Base-by-base conservation (phyloP, 192 early-diverging fungal species). In the Gonapodya sp. region DNA sequence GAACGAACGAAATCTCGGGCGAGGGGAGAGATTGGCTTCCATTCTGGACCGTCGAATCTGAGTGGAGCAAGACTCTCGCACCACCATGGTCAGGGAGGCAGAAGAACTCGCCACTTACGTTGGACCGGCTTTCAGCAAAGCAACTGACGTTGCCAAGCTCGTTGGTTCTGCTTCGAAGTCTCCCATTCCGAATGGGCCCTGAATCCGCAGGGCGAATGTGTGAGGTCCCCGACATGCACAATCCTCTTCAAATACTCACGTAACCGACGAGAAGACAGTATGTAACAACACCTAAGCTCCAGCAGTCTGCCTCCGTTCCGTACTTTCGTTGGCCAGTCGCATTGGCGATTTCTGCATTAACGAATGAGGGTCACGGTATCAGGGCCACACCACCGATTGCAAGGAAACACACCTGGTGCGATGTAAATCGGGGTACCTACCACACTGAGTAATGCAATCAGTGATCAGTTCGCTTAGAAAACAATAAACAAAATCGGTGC, bases 1-100 rank as follows among this genome's bases (percentile, higher is more conserved):
- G 82, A 83, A 30, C 86, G 86, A 82, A 96, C 94, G 79, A 95
- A 95, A 79, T 93, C 91, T 83, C 75, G 75, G 75, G 75, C 75
- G 8, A 77, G 31, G 75, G 75, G 75, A 34, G 75, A 77, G 2
- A 77, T 18, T 2, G 75, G 75, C 8, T 24, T 8, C 46, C 46
- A 64, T 64, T 64, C 46, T 64, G 46, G 46, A 16, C 46, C 46
- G 46, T 64, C 46, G 24, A 64, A 64, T 24, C 46, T 64, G 46
- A 64, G 8, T n/a, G n/a, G n/a, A n/a, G n/a, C n/a, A n/a, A n/a
- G n/a, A n/a, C n/a, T n/a, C n/a, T n/a, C n/a, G n/a, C n/a, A n/a
- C n/a, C n/a, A n/a, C n/a, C n/a, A n/a, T n/a, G n/a, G n/a, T n/a
- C n/a, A n/a, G n/a, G n/a, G n/a, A n/a, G n/a, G n/a, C n/a, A n/a